Percentiles rank a stretch among this genome's conserved stretches.
Evolutionary conservation across 2,329 filamentous ascomycete genomes (phyloP).

Genomic region (Corinectria fuckeliana): DNA sequence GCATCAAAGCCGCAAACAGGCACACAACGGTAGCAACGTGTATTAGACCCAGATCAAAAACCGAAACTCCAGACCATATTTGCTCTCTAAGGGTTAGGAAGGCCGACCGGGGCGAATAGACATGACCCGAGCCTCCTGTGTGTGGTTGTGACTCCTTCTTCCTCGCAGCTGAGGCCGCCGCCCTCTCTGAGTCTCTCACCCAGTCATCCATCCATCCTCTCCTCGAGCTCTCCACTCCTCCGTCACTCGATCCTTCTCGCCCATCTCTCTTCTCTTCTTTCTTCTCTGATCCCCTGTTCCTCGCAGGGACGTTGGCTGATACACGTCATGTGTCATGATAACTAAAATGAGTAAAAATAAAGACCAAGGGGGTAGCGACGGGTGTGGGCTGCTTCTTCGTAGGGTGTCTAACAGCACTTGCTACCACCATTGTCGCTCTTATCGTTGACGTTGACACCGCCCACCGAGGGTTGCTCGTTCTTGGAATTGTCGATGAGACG

Average conservation of each 20-base stretch:
- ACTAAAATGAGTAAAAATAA: conserved; percentile 37
- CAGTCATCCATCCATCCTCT: conserved; percentile 10
- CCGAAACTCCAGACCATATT: conserved; percentile 57
- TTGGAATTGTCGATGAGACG: conserved; percentile 91
- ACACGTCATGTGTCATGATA: conserved; percentile 28
- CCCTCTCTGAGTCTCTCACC: conserved; percentile 22
- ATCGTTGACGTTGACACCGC: conserved; percentile 73
- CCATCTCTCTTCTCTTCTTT: conserved; percentile 6
- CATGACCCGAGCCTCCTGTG: conserved; percentile 34
- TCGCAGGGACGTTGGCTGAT: conserved; percentile 23
- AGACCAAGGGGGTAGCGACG: conserved; percentile 33
- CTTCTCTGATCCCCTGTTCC: conserved; percentile 16
- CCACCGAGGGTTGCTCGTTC: conserved; percentile 66
- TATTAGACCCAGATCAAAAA: conserved; percentile 54
- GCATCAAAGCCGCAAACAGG: conserved; percentile 23
- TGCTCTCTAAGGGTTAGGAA: conserved; percentile 47
- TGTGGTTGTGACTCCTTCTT: conserved; percentile 30
- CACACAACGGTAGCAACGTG: conserved; percentile 42
- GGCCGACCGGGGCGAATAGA: conserved; percentile 34
- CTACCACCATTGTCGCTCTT: conserved; percentile 63
- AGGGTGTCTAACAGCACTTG: conserved; percentile 75
- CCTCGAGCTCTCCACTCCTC: conserved; percentile 1
- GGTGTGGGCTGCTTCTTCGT: conserved; percentile 24
- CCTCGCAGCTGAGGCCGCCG: conserved; percentile 30
- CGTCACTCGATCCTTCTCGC: neutral